Percentiles rank a stretch among this genome's conserved stretches.
These are phyloP conservation scores for Otatea glauca DNA, from an alignment of 176 grass and related monocot genomes.

Conservation along the genomic window DNA sequence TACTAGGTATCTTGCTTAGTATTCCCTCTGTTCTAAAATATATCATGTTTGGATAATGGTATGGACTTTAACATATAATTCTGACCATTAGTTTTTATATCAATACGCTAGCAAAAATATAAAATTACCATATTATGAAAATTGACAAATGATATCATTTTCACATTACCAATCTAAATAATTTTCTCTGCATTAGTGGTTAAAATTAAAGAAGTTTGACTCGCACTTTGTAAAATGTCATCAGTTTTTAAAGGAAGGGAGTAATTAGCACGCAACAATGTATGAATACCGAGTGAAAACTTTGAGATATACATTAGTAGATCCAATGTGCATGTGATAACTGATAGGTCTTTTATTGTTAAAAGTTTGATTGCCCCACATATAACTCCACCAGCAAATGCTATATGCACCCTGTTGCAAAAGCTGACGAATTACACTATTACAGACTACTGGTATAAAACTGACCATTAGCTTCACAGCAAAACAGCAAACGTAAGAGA, in stretches of 20 bases:
- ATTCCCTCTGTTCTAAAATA: no score
- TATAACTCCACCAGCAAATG: not conserved
- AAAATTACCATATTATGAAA: no score
- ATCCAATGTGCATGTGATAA: slow-evolving; percentile 1
- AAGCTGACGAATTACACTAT: not conserved
- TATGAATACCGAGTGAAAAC: not conserved
- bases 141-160: no score
- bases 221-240: not conserved
- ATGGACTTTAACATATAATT: no score
- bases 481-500: not conserved
- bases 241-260: not conserved
- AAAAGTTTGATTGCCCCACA: slow-evolving; percentile 6
- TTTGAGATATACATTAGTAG: not conserved
- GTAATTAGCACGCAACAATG: slow-evolving; percentile 5
- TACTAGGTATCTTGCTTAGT: no score
- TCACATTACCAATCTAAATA: no score
- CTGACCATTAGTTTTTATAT: no score
- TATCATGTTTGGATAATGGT: no score
- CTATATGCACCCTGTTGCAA: not conserved
- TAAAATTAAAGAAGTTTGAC: no score
- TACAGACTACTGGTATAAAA: not conserved
- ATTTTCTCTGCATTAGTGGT: no score
- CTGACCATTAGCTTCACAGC: not conserved
- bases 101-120: no score
- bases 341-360: not conserved